Percentiles rank a stretch among this genome's conserved stretches.
Conservation (phyloP, 106 monocot genomes). For the Allium sativum region DNA sequence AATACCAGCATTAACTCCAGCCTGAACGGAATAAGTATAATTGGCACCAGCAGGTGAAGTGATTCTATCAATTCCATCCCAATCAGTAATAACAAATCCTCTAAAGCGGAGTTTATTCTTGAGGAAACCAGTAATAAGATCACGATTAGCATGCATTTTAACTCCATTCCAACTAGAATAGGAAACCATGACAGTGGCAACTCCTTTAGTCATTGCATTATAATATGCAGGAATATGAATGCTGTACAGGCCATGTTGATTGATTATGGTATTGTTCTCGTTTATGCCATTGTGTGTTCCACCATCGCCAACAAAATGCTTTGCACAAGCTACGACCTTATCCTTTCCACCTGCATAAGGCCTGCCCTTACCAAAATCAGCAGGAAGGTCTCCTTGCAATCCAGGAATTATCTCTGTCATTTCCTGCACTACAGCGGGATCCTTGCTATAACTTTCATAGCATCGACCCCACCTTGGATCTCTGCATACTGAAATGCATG, state of each 20-base stretch:
- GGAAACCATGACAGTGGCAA: slow-evolving; percentile 44
- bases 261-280: slow-evolving; percentile 29
- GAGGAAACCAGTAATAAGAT: slow-evolving; percentile 27
- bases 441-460: slow-evolving; percentile 20
- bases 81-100: slow-evolving; percentile 64
- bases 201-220: slow-evolving; percentile 26
- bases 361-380: neutral
- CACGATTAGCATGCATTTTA: slow-evolving; percentile 40
- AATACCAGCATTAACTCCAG: slow-evolving; percentile 44
- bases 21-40: slow-evolving; percentile 40
- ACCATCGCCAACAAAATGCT: slow-evolving; percentile 46
- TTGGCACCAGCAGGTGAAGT: slow-evolving; percentile 28
- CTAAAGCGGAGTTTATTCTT: slow-evolving; percentile 28
- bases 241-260: slow-evolving; percentile 16
- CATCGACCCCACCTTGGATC: slow-evolving; percentile 21
- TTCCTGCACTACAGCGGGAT: slow-evolving; percentile 7
- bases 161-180: slow-evolving; percentile 44
- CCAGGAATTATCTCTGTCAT: slow-evolving; percentile 20
- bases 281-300: slow-evolving; percentile 38
- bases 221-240: slow-evolving; percentile 41
- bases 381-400: slow-evolving; percentile 17
- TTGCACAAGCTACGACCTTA: slow-evolving; percentile 47
- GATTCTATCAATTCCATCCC: slow-evolving; percentile 52
- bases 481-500: too few relatives aligned
- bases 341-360: neutral